Evolutionary conservation across 257 asterid genomes (phyloP).

Genomic region (Solanum chilense): DNA sequence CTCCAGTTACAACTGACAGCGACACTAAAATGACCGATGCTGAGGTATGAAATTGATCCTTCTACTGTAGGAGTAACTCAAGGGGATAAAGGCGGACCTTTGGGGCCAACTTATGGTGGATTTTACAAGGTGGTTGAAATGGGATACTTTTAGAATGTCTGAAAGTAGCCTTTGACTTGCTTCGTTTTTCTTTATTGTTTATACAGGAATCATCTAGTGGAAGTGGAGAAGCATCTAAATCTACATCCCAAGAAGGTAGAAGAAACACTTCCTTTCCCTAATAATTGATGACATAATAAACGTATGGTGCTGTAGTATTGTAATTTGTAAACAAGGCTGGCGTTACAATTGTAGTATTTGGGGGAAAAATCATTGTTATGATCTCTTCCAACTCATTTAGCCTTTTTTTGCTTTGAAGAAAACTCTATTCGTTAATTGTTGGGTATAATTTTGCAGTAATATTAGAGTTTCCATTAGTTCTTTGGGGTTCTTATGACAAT

Average conservation of each 20-base stretch:
- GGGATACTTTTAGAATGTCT: not conserved
- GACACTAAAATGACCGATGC: constrained; percentile 84
- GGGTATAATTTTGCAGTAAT: not conserved
- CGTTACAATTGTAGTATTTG: not conserved
- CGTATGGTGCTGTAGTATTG: not conserved
- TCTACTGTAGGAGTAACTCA: not conserved
- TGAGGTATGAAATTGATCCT: constrained; percentile 38
- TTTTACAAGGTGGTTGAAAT: not conserved
- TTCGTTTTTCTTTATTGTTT: not conserved
- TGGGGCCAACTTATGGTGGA: not conserved
- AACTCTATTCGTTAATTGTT: not conserved
- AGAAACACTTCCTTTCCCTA: not conserved
- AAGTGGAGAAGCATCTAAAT: constrained; percentile 41
- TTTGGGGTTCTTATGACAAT: not conserved
- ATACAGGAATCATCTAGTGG: constrained; percentile 71
- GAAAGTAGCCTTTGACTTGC: not conserved
- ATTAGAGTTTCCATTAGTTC: not conserved
- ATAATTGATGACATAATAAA: not conserved
- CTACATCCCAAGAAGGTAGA: constrained; percentile 57
- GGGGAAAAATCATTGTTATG: not conserved
- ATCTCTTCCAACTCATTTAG: not conserved
- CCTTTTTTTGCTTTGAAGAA: not conserved
- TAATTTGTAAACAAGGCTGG: not conserved
- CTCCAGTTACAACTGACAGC: constrained; percentile 35
- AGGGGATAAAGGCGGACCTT: not conserved